Evolutionary conservation across 2,329 filamentous ascomycete species (phyloP), one percentile per base, ranked within the genome.

Genomic region (Aspergillus texensis): DNA sequence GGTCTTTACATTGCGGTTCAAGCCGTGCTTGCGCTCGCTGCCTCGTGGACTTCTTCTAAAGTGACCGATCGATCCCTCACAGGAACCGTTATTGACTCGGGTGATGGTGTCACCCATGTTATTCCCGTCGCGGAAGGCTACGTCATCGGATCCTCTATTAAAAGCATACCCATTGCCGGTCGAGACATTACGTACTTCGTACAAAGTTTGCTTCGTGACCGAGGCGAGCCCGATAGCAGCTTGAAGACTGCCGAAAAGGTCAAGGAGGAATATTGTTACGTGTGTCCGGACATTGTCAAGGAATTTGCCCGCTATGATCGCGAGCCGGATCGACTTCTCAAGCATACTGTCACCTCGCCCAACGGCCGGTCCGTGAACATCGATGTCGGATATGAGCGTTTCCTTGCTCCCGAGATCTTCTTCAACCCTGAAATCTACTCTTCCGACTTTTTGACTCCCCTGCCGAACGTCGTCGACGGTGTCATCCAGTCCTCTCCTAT

Each of bases 341-440:
- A 97, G 82, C 94, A 99, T 80, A 89, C 90, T 24, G 93, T 97
- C 63, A 89, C 88, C 62, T 89, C 95, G 64, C 90, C 93, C 30
- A 94, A 94, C 71, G 95, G 95, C 67, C 90, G 91, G 71, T 89
- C 91, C 71, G 89, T 94, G 26, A 87, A 84, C 1, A 93, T 99
- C 54, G 96, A 99, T 73, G 92, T 99, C 59, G 95, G 95, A 59
- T 99, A 98, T 81, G 95, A 99, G 80, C 91, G 95, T 39, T 99
- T 99, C 86, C 85, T 99, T 64, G 95, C 95, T 2, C 96, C 96
- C 28, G 95, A 99, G 80, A 99, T 99, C 76, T 99, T 99, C 82
- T 99, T 99, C 88, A 99, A 99, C 81, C 95, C 95, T 34, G 95
- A 99, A 82, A 99, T 99, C 74, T 98, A 98, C 86, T 97, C 93